phyloP scores from a whole-genome alignment of 495 filamentous ascomycete genomes.

The Neurospora sp. region DNA sequence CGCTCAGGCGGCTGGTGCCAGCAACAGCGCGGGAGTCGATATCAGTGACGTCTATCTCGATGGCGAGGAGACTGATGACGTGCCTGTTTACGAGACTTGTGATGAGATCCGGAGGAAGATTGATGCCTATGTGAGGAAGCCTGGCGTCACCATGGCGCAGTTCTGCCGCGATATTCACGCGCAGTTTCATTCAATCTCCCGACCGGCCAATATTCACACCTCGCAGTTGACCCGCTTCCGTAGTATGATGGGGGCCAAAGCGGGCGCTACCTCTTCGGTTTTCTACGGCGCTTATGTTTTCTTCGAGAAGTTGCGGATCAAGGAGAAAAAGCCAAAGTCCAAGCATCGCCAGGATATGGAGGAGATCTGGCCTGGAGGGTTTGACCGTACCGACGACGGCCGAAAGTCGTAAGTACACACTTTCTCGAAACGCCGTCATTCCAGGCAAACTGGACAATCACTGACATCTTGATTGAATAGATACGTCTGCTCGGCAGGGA shows the following conservation, averaged over 20 bases:
- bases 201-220: slow-evolving; percentile 18
- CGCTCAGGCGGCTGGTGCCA: neutral
- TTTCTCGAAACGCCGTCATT: neutral
- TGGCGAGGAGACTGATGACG: slow-evolving; percentile 31
- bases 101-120: slow-evolving; percentile 49
- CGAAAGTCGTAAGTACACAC: neutral
- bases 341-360: slow-evolving; percentile 45
- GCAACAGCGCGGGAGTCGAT: slow-evolving; percentile 15
- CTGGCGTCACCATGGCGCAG: slow-evolving; percentile 40
- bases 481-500: neutral
- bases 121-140: slow-evolving; percentile 34
- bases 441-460: neutral
- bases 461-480: neutral
- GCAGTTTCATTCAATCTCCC: slow-evolving; percentile 9
- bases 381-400: slow-evolving; percentile 9
- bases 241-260: slow-evolving; percentile 32
- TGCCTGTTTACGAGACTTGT: slow-evolving; percentile 45
- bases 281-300: slow-evolving; percentile 46
- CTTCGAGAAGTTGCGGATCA: slow-evolving; percentile 51
- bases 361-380: slow-evolving; percentile 23
- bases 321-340: slow-evolving; percentile 44
- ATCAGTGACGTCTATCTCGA: slow-evolving; percentile 27
- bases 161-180: slow-evolving; percentile 40
- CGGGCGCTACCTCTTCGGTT: slow-evolving; percentile 28
- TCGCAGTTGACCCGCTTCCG: slow-evolving; percentile 38